Evolutionary conservation across 2,329 filamentous ascomycete genomes (phyloP).

Genomic region (Penicillium sp.): DNA sequence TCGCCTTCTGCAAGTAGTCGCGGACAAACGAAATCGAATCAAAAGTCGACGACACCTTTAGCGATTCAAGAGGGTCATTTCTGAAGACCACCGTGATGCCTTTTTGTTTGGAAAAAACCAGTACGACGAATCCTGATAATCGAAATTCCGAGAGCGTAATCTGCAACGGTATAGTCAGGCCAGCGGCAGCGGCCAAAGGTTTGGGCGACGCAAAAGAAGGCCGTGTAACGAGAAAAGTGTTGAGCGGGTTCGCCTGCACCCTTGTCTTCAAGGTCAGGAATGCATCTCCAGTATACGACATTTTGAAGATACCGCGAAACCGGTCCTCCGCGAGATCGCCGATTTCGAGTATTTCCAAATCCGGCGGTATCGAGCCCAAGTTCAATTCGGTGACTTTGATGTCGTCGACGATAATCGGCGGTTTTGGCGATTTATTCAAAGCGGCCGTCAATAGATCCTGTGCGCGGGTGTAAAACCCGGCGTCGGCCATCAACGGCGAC

Average conservation of each 20-base stretch:
- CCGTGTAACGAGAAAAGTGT: conserved; percentile 90
- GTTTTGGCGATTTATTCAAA: conserved; percentile 95
- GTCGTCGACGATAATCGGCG: conserved; percentile 98
- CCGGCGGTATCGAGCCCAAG: conserved; percentile 86
- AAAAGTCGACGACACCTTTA: conserved; percentile 98
- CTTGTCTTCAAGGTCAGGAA: conserved; percentile 92
- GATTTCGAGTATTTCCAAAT: conserved; percentile 95
- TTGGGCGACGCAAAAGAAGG: conserved; percentile 89
- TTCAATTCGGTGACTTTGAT: conserved; percentile 98
- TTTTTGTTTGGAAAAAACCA: conserved; percentile 97
- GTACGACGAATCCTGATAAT: conserved; percentile 91
- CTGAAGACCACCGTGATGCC: conserved; percentile 94
- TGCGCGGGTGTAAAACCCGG: conserved; percentile 81
- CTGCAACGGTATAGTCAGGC: conserved; percentile 93
- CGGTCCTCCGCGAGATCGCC: conserved; percentile 95
- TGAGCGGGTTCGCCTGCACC: conserved; percentile 96
- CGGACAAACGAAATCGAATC: conserved; percentile 98
- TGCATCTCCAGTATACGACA: conserved; percentile 95
- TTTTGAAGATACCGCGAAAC: conserved; percentile 98
- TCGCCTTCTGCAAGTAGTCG: conserved; percentile 93
- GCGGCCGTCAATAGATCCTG: conserved; percentile 92
- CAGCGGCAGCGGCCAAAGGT: conserved; percentile 83
- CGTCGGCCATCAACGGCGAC: conserved; percentile 96
- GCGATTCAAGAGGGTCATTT: conserved; percentile 94
- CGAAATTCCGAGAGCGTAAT: conserved; percentile 96